These are phyloP conservation scores for Chloranthus sessilifolius DNA, from an alignment of 164 flowering plant species.

Conservation along the genomic window DNA sequence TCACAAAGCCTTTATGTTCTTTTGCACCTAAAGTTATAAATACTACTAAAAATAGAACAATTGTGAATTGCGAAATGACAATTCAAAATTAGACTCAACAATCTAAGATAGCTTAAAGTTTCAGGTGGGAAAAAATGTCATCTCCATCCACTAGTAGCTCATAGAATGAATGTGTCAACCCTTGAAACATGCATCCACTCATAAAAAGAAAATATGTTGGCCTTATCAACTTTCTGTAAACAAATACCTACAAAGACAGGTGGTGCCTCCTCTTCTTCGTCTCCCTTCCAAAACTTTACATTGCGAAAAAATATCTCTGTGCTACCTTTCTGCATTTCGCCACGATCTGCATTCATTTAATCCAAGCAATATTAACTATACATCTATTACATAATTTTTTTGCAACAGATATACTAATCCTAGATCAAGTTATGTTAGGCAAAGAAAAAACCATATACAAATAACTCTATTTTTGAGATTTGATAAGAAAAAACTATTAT, in stretches of 20 bases:
- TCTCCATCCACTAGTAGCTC: not conserved
- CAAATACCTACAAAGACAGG: slow-evolving; percentile 96
- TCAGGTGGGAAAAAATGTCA: not conserved
- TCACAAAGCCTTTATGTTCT: too few species aligned
- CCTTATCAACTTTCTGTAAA: slow-evolving; percentile 13
- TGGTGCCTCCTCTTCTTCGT: slow-evolving; percentile 84
- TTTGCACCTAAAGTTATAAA: too few species aligned
- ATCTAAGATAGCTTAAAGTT: too few species aligned
- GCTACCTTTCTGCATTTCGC: slow-evolving; percentile 84
- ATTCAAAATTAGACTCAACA: too few species aligned
- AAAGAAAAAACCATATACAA: not conserved
- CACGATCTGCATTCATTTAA: slow-evolving; percentile 54
- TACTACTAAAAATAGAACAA: too few species aligned
- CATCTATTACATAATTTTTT: not conserved
- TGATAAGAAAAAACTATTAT: not conserved
- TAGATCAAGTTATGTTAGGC: not conserved
- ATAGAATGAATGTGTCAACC: not conserved
- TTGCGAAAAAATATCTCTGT: slow-evolving; percentile 90
- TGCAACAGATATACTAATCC: not conserved
- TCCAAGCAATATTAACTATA: not conserved
- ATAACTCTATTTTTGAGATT: not conserved
- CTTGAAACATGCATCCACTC: not conserved
- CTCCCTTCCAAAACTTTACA: slow-evolving; percentile 95
- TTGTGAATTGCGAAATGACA: too few species aligned
- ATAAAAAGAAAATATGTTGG: not conserved